phyloP scores from a whole-genome alignment of 306 rosid species.

The Ziziphus jujuba region DNA sequence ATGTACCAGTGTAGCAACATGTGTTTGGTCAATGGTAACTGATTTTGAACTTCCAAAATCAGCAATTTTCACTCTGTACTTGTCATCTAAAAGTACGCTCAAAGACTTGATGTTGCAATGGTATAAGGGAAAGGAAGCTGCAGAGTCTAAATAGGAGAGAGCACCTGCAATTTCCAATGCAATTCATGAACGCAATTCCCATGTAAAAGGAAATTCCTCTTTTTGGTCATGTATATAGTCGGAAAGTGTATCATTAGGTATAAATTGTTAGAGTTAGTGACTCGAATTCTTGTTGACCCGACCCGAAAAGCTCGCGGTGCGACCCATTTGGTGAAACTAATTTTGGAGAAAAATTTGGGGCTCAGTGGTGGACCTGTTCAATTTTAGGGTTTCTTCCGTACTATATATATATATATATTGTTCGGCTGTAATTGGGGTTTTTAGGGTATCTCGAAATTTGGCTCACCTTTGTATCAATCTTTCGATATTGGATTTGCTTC shows the following conservation, averaged over 20 bases:
- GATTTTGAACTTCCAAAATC: conserved; percentile 23
- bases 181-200: conserved; percentile 10
- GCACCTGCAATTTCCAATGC: conserved; percentile 14
- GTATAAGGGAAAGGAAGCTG: conserved; percentile 12
- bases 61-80: conserved; percentile 18
- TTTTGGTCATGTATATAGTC: not conserved
- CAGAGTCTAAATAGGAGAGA: conserved; percentile 17
- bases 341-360: too few species aligned
- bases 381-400: too few species aligned
- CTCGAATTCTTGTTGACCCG: too few species aligned
- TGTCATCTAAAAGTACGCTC: conserved; percentile 14
- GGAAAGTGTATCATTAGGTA: conserved; percentile 15
- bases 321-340: too few species aligned
- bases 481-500: too few species aligned
- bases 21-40: conserved; percentile 10
- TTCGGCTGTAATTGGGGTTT: too few species aligned
- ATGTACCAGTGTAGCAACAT: conserved; percentile 9
- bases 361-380: too few species aligned
- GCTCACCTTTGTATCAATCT: too few species aligned
- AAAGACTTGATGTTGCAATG: conserved; percentile 26
- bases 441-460: too few species aligned
- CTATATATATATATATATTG: too few species aligned
- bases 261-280: too few species aligned
- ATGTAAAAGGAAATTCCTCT: conserved; percentile 1
- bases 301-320: too few species aligned